Percentiles rank a stretch among this genome's conserved stretches.
Conservation (phyloP, 2,329 filamentous ascomycete species). For the Penicillium concentricum region DNA sequence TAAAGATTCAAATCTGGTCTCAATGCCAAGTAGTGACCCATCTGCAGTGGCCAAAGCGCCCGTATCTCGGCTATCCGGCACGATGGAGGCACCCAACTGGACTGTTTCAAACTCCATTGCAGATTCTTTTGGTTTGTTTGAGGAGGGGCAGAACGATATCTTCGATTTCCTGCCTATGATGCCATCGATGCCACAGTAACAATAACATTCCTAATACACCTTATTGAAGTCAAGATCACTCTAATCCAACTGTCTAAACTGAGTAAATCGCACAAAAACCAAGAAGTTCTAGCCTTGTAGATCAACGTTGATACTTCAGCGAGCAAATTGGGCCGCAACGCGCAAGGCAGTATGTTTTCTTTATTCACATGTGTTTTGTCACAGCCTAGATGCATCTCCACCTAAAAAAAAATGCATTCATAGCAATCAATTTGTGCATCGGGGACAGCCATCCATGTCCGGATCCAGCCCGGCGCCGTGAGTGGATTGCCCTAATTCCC, state of each 20-base stretch:
- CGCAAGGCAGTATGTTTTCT: slow-evolving; percentile 2
- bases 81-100: slow-evolving; percentile 38
- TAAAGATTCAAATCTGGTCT: slow-evolving; percentile 18
- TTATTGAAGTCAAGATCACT: not conserved
- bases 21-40: slow-evolving; percentile 21
- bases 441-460: slow-evolving; percentile 10
- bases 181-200: slow-evolving; percentile 29
- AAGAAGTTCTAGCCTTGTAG: slow-evolving; percentile 1
- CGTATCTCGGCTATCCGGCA: slow-evolving; percentile 27
- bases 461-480: slow-evolving; percentile 25
- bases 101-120: slow-evolving; percentile 38
- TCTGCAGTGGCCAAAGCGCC: slow-evolving; percentile 20
- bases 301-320: not conserved
- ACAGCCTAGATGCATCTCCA: not conserved
- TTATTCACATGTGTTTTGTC: slow-evolving; percentile 12
- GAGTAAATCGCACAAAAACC: not conserved
- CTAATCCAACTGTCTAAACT: not conserved
- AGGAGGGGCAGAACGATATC: slow-evolving; percentile 38
- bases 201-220: not conserved
- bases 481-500: slow-evolving; percentile 10
- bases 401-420: not conserved
- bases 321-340: slow-evolving; percentile 17
- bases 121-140: slow-evolving; percentile 38
- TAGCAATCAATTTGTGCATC: slow-evolving; percentile 6
- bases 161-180: slow-evolving; percentile 39